phyloP scores from a whole-genome alignment of 2,329 filamentous ascomycete species.

The Leptosphaerulina australis region DNA sequence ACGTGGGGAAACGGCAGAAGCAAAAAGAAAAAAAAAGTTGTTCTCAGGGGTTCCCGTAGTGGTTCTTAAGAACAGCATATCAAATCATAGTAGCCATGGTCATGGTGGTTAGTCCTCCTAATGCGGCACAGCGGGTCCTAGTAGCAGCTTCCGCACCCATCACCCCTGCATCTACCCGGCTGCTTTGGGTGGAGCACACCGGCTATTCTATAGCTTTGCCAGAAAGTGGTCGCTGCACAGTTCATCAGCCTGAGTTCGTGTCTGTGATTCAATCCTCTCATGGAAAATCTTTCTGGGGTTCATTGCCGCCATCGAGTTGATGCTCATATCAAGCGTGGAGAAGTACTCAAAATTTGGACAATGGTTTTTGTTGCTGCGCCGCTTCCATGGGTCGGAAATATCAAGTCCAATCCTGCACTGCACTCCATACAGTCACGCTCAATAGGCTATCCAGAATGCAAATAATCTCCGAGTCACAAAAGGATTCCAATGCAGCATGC shows the following conservation, averaged over 20 bases:
- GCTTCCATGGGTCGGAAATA: neutral
- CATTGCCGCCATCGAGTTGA: neutral
- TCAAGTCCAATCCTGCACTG: conserved; percentile 1
- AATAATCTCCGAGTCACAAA: conserved; percentile 34
- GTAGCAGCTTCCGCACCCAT: conserved; percentile 4
- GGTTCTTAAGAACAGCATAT: conserved; percentile 1
- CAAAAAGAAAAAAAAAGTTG: neutral
- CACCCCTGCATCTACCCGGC: conserved; percentile 7
- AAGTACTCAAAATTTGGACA: neutral
- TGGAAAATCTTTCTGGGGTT: neutral
- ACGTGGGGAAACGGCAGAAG: conserved; percentile 13
- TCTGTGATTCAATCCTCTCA: neutral
- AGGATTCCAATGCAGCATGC: conserved; percentile 15
- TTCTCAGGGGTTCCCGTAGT: conserved; percentile 11
- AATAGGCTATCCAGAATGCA: conserved; percentile 4
- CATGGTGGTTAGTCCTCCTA: conserved; percentile 6
- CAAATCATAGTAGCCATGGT: conserved; percentile 5
- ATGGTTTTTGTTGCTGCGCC: conserved; percentile 1
- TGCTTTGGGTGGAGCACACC: neutral
- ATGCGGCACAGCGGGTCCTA: conserved; percentile 8
- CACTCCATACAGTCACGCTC: neutral
- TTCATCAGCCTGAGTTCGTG: neutral
- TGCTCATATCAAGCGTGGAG: neutral
- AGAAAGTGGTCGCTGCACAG: conserved; percentile 1
- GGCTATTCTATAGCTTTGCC: neutral